Evolutionary conservation across 192 early-diverging fungal species (phyloP).

Genomic region (Lobosporangium transversale): DNA sequence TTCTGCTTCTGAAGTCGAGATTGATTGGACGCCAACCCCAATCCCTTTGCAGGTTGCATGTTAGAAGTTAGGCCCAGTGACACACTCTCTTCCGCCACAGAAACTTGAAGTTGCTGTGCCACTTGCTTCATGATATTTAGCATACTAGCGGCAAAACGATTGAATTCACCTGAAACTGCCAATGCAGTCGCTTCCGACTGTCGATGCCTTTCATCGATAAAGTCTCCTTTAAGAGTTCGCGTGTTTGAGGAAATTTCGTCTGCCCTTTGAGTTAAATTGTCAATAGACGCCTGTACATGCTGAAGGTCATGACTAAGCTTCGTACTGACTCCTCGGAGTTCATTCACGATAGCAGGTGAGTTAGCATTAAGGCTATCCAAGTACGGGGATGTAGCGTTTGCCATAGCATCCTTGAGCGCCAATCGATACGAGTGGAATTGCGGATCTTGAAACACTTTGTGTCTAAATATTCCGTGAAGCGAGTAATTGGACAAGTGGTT

Average conservation of each 20-base stretch:
- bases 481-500: constrained; percentile 3
- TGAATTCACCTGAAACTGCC: background rate
- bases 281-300: background rate
- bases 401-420: constrained; percentile 5
- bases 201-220: background rate
- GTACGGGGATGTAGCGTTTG: background rate
- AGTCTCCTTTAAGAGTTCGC: background rate
- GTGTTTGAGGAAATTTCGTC: background rate
- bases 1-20: background rate
- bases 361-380: constrained; percentile 13
- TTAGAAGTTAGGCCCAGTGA: too few relatives aligned
- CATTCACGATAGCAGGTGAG: constrained; percentile 16
- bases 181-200: background rate
- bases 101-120: background rate
- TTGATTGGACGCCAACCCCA: background rate
- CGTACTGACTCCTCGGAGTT: background rate
- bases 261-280: background rate
- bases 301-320: background rate
- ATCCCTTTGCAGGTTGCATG: too few relatives aligned
- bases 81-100: background rate
- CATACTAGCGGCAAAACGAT: background rate
- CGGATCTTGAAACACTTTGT: constrained; percentile 4
- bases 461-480: constrained; percentile 9
- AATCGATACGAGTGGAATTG: constrained; percentile 1
- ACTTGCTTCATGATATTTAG: background rate